A percentile compares a stretch with the other conserved stretches of the same genome.
Conservation (phyloP, 257 asterid species). For the Scutellaria barbata region DNA sequence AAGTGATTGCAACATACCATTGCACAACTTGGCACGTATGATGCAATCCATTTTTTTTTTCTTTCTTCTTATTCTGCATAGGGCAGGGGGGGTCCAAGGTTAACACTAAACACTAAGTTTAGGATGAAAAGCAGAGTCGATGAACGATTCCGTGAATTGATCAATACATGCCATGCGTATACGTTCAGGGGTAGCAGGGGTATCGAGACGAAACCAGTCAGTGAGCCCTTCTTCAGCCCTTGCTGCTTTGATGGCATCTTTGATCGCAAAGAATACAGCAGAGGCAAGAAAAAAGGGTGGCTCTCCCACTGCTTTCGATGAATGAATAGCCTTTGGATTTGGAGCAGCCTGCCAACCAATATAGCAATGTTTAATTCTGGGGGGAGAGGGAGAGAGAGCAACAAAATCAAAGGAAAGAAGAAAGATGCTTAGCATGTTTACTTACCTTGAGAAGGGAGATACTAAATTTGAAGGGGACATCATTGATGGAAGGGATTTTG, state of each 20-base stretch:
- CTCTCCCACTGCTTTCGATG: constrained; percentile 97
- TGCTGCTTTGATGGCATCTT: constrained; percentile 82
- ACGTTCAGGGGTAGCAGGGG: constrained; percentile 96
- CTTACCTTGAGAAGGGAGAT: constrained; percentile 88
- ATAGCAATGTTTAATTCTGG: not conserved
- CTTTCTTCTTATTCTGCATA: not conserved
- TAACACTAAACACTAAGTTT: constrained; percentile 64
- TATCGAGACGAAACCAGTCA: constrained; percentile 87
- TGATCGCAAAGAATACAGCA: constrained; percentile 79
- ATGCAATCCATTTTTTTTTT: not conserved
- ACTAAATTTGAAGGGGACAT: constrained; percentile 75
- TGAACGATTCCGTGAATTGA: constrained; percentile 61
- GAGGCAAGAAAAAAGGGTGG: constrained; percentile 96
- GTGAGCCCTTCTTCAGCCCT: constrained; percentile 70
- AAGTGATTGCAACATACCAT: too few species aligned
- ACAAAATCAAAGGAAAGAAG: not conserved
- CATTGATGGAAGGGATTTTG: constrained; percentile 89
- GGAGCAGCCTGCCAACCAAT: constrained; percentile 71
- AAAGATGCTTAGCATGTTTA: not conserved
- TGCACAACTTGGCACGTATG: too few species aligned
- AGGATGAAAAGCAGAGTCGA: constrained; percentile 56
- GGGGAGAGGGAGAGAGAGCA: not conserved
- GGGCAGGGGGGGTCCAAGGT: not conserved
- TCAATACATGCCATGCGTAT: constrained; percentile 95
- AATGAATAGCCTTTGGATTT: constrained; percentile 79